Conservation (phyloP, 78 protist species). For the slime mould (Dictyostelium discoideum) region DNA sequence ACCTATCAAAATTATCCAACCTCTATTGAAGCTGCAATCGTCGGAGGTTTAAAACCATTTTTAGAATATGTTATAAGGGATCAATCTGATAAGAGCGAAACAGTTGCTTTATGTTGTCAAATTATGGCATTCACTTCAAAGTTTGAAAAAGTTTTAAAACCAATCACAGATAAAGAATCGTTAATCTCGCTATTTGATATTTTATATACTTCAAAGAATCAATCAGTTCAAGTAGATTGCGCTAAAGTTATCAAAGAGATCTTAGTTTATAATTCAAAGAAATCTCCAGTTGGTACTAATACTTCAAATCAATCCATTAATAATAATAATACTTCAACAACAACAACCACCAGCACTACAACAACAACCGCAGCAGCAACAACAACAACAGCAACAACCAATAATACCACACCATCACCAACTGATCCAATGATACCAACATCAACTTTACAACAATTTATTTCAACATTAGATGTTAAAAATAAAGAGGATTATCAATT, state of each 20-base stretch:
- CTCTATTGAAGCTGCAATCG: constrained; percentile 36
- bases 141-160: constrained; percentile 37
- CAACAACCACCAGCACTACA: constrained; percentile 3
- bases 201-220: constrained; percentile 6
- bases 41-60: constrained; percentile 73
- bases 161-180: constrained; percentile 23
- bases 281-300: neutral
- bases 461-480: constrained; percentile 39
- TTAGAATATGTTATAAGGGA: constrained; percentile 20
- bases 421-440: constrained; percentile 17
- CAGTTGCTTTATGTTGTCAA: constrained; percentile 41
- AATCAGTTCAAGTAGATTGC: constrained; percentile 40
- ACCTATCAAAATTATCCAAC: constrained; percentile 8
- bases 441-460: constrained; percentile 19
- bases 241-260: constrained; percentile 49
- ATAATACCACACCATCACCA: neutral
- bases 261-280: neutral
- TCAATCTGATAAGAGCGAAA: constrained; percentile 21
- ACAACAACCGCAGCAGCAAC: neutral
- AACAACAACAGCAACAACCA: neutral
- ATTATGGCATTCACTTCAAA: constrained; percentile 29
- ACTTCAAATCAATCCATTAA: neutral
- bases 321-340: neutral
- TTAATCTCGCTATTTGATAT: constrained; percentile 26
- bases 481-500: constrained; percentile 41